Conservation (phyloP, 371 early-diverging fungal species). For the Circinella minor region DNA sequence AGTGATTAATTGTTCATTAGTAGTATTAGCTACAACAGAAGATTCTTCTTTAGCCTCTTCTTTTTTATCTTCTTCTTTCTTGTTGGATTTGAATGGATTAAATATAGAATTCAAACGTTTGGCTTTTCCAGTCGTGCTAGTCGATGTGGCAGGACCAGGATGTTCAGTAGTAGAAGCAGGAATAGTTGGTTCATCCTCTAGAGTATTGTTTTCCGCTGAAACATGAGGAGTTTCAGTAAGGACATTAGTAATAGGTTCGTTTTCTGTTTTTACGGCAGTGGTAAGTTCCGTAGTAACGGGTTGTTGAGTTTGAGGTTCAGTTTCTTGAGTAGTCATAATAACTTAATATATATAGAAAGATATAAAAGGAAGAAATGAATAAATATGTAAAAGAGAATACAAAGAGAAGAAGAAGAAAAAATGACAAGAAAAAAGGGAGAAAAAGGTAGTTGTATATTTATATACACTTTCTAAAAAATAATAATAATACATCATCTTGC, state of each 20-base stretch:
- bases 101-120: conserved; percentile 2
- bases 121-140: conserved; percentile 1
- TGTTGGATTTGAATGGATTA: conserved; percentile 7
- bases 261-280: background rate
- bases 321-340: conserved; percentile 4
- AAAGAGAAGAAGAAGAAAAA: background rate
- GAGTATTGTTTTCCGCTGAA: background rate
- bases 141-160: conserved; percentile 5
- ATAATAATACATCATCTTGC: too few relatives aligned
- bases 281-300: background rate
- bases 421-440: background rate
- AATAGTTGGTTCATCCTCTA: background rate
- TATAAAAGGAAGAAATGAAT: too few relatives aligned
- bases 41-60: background rate
- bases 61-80: background rate
- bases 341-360: too few relatives aligned
- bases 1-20: background rate
- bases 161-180: background rate
- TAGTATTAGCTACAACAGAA: background rate
- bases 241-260: background rate
- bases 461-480: background rate
- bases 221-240: background rate
- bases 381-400: too few relatives aligned
- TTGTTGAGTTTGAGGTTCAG: background rate
- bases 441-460: conserved; percentile 3